phyloP scores from a whole-genome alignment of 371 early-diverging fungal species.

The Globomyces sp. region DNA sequence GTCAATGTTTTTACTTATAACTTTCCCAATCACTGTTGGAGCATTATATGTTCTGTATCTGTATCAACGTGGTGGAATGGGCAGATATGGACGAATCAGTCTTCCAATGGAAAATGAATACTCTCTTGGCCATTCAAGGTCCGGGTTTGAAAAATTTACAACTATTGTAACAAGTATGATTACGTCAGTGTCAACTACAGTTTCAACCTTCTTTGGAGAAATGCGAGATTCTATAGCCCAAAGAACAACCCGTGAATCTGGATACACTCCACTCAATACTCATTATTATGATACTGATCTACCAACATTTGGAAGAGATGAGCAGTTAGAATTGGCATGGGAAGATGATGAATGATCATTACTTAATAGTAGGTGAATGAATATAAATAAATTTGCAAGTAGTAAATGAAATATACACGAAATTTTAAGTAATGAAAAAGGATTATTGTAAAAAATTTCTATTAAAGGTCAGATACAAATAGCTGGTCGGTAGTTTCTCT shows the following conservation, averaged over 20 bases:
- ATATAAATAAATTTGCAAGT: too few species aligned
- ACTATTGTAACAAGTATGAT: neutral
- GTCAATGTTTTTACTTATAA: constrained; percentile 7
- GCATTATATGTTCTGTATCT: neutral
- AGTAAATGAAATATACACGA: too few species aligned
- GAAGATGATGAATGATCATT: too few species aligned
- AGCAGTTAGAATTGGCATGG: too few species aligned
- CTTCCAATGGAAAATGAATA: constrained; percentile 7
- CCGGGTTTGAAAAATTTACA: neutral
- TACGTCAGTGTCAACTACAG: neutral
- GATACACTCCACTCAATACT: constrained; percentile 2
- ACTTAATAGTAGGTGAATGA: too few species aligned
- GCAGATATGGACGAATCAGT: constrained; percentile 12
- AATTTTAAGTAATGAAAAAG: too few species aligned
- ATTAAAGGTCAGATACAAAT: too few species aligned
- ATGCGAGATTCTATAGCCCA: neutral
- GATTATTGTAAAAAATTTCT: too few species aligned
- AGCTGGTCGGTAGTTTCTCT: neutral
- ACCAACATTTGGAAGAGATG: neutral
- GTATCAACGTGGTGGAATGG: constrained; percentile 16
- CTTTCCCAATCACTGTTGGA: constrained; percentile 5
- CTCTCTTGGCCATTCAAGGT: neutral
- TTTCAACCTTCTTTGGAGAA: neutral
- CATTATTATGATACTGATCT: constrained; percentile 16
- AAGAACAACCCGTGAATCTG: neutral